Evolutionary conservation across 2,329 filamentous ascomycete species (phyloP), one percentile per base, ranked within the genome.

Genomic region (Exserohilum turcica): DNA sequence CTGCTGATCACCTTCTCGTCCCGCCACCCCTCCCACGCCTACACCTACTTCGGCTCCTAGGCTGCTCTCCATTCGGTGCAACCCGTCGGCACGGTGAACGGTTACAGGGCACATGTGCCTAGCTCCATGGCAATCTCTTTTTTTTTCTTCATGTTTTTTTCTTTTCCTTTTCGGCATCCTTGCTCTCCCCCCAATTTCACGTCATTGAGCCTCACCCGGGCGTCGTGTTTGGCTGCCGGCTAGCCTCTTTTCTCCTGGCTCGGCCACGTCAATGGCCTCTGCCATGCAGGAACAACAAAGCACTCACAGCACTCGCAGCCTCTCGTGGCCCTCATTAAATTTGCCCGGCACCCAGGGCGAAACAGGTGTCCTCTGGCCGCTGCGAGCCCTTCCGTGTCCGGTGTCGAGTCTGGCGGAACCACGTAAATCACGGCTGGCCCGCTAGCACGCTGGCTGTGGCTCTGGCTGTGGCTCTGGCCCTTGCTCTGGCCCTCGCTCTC

Each of bases 221-320:
- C 48, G 33, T 43, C 29, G 28, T n/a, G 32, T 35, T 27, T 57
- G 36, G 33, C 44, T 48, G 51, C 44, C 48, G 56, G 43, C 61
- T 60, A 58, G 36, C 60, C 52, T 27, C 35, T 64, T 58, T 57
- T 27, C 44, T 29, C 42, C 48, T 59, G 54, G 54, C 53, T 59
- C 61, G 65, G 69, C 68, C 70, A 73, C 71, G 70, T 73, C 71
- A 71, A 61, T 61, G 51, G 57, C 61, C 57, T 54, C 59, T 58
- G 46, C 60, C 63, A 71, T 71, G 70, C 71, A 72, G 70, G 70
- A 72, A 73, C 70, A 72, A 57, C 70, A 67, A 52, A 61, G 57
- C 67, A 65, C 44, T 52, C 52, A 64, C 66, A 61, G 57, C 67
- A 65, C 44, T 52, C 52, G 64, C 66, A 47, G 54, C 54, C 45